These are phyloP conservation scores for Tolypocladium cylindrosporum DNA, from an alignment of 2,329 filamentous ascomycete genomes.

Conservation along the genomic window DNA sequence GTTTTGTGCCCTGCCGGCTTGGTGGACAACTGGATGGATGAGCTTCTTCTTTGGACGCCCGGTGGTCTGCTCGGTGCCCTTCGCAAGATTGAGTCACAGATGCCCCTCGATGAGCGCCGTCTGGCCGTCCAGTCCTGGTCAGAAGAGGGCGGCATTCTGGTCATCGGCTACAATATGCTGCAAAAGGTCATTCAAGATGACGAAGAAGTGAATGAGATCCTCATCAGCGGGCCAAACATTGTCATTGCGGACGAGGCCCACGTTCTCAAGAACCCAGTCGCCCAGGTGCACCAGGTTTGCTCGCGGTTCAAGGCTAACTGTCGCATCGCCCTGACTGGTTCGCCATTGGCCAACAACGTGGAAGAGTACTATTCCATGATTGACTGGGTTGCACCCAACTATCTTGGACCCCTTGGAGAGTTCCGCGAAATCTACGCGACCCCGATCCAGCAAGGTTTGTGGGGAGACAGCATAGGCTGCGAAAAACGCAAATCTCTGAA, in stretches of 20 bases:
- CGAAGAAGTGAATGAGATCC: slow-evolving; percentile 27
- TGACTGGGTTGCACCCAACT: slow-evolving; percentile 74
- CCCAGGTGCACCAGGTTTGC: slow-evolving; percentile 43
- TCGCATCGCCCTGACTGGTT: slow-evolving; percentile 78
- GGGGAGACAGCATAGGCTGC: slow-evolving; percentile 44
- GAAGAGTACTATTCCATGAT: slow-evolving; percentile 81
- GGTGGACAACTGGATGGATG: slow-evolving; percentile 75
- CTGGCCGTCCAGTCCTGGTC: slow-evolving; percentile 49
- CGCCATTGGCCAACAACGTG: slow-evolving; percentile 76
- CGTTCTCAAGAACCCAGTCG: slow-evolving; percentile 55
- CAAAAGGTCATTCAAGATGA: slow-evolving; percentile 21
- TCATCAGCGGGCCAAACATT: slow-evolving; percentile 56
- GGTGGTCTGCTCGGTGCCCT: slow-evolving; percentile 42
- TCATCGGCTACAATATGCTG: slow-evolving; percentile 68
- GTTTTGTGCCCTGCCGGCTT: slow-evolving; percentile 68
- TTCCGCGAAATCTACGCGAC: slow-evolving; percentile 62
- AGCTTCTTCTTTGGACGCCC: slow-evolving; percentile 62
- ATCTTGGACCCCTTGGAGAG: slow-evolving; percentile 56
- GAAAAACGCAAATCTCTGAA: slow-evolving; percentile 53
- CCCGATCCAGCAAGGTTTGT: slow-evolving; percentile 66
- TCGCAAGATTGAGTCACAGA: slow-evolving; percentile 39
- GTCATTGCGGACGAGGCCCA: slow-evolving; percentile 85
- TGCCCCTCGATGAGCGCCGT: slow-evolving; percentile 26
- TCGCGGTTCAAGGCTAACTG: slow-evolving; percentile 53
- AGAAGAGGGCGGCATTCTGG: slow-evolving; percentile 56